Evolutionary conservation across 306 rosid species (phyloP).

Genomic region (Corylus avellana): DNA sequence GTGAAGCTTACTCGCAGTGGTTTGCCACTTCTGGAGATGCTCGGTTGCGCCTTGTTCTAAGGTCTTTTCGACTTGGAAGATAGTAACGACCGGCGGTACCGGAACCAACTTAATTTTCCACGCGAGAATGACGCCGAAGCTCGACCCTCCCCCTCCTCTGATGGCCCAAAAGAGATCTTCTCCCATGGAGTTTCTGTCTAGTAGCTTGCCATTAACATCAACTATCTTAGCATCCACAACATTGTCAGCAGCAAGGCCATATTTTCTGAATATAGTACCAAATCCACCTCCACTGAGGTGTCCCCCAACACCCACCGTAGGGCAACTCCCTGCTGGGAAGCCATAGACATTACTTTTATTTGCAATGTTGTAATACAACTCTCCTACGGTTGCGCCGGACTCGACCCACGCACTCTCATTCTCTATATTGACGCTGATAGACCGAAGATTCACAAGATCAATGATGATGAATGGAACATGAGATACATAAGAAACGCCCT

Average conservation of each 20-base stretch:
- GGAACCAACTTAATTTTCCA: background rate
- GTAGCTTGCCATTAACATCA: background rate
- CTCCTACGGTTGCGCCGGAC: background rate
- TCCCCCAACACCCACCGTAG: background rate
- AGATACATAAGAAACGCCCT: constrained; percentile 10
- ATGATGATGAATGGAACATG: constrained; percentile 1
- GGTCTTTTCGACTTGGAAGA: background rate
- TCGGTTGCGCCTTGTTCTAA: background rate
- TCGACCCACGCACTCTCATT: background rate
- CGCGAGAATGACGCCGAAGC: constrained; percentile 2
- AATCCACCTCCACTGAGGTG: constrained; percentile 3
- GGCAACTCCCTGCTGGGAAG: constrained; percentile 9
- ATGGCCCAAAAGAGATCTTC: constrained; percentile 13
- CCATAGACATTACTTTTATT: background rate
- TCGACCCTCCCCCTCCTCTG: constrained; percentile 12
- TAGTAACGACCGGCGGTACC: background rate
- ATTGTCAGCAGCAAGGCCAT: constrained; percentile 8
- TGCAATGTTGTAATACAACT: background rate
- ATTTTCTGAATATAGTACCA: constrained; percentile 4
- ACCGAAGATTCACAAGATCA: background rate
- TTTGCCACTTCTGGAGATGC: constrained; percentile 6
- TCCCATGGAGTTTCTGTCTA: constrained; percentile 8
- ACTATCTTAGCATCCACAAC: constrained; percentile 8
- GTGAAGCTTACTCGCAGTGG: background rate
- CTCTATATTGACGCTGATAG: background rate